Conservation (phyloP, 2,329 filamentous ascomycete species). For the Pseudogymnoascus sp. region DNA sequence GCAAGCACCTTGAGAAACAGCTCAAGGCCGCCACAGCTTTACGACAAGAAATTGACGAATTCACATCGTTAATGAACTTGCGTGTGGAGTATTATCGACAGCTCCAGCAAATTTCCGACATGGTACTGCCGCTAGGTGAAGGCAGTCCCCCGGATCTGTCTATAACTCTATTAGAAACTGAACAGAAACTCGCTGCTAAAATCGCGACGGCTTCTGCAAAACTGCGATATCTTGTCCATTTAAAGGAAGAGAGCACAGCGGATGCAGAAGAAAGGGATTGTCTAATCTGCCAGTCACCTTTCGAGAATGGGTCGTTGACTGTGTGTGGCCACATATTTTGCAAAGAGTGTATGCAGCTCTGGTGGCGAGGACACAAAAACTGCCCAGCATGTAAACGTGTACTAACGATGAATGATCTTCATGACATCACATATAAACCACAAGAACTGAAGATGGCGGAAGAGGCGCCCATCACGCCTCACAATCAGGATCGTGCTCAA, state of each 20-base stretch:
- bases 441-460: slow-evolving; percentile 64
- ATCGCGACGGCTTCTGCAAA: slow-evolving; percentile 63
- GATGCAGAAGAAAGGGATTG: slow-evolving; percentile 63
- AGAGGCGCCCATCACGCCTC: slow-evolving; percentile 29
- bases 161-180: slow-evolving; percentile 34
- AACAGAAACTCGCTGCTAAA: slow-evolving; percentile 47
- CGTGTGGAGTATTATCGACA: slow-evolving; percentile 87
- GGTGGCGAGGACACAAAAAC: slow-evolving; percentile 67
- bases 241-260: slow-evolving; percentile 46
- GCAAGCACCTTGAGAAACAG: slow-evolving; percentile 46
- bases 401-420: slow-evolving; percentile 61
- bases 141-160: slow-evolving; percentile 40
- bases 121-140: slow-evolving; percentile 56
- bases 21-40: slow-evolving; percentile 41
- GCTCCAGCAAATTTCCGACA: slow-evolving; percentile 84
- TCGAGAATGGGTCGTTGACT: slow-evolving; percentile 74
- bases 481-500: neutral
- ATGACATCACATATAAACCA: slow-evolving; percentile 79
- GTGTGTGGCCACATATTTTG: slow-evolving; percentile 90
- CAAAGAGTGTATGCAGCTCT: slow-evolving; percentile 74
- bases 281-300: slow-evolving; percentile 74
- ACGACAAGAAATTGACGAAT: slow-evolving; percentile 68
- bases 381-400: slow-evolving; percentile 79
- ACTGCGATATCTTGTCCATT: slow-evolving; percentile 58
- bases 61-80: slow-evolving; percentile 73